A percentile compares a stretch with the other conserved stretches of the same genome.
phyloP scores from a whole-genome alignment of 2,329 filamentous ascomycete species.

The Lasiodiplodia gonubiensis region DNA sequence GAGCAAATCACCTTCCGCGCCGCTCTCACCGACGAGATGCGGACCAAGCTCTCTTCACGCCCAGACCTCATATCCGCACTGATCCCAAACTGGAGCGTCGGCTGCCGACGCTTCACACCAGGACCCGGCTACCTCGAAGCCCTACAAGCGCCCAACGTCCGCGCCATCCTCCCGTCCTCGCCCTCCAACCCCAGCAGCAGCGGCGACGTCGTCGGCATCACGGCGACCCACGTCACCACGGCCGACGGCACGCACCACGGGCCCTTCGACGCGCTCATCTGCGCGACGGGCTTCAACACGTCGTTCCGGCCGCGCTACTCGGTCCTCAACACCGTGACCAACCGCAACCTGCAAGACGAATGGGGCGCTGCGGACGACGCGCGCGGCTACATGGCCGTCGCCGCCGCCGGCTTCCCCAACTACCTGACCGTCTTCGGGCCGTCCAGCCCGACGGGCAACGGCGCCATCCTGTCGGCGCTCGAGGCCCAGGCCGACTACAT shows the following conservation, averaged over 20 bases:
- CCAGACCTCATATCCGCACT: conserved; percentile 49
- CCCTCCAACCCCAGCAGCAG: background rate
- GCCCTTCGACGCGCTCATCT: conserved; percentile 40
- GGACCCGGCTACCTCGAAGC: conserved; percentile 44
- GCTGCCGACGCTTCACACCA: conserved; percentile 41
- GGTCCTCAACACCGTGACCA: conserved; percentile 45
- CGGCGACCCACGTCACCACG: conserved; percentile 39
- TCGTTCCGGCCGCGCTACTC: conserved; percentile 41
- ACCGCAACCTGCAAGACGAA: conserved; percentile 51
- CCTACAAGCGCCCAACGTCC: conserved; percentile 40
- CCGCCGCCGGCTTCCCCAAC: conserved; percentile 53
- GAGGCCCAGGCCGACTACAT: conserved; percentile 50
- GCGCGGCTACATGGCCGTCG: conserved; percentile 54
- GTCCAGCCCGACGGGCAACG: conserved; percentile 50
- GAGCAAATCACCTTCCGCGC: conserved; percentile 37
- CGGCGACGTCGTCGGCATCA: conserved; percentile 36
- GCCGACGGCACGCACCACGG: conserved; percentile 33
- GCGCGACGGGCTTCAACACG: conserved; percentile 43
- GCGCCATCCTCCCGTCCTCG: conserved; percentile 12
- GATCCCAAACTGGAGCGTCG: conserved; percentile 51
- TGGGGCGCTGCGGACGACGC: conserved; percentile 46
- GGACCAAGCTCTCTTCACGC: conserved; percentile 47
- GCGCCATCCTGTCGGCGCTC: conserved; percentile 49
- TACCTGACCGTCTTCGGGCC: conserved; percentile 51
- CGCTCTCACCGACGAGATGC: conserved; percentile 50